A percentile compares a stretch with the other conserved stretches of the same genome.
phyloP scores from a whole-genome alignment of 805 yeast species.

The Nakazawaea molendinolei region DNA sequence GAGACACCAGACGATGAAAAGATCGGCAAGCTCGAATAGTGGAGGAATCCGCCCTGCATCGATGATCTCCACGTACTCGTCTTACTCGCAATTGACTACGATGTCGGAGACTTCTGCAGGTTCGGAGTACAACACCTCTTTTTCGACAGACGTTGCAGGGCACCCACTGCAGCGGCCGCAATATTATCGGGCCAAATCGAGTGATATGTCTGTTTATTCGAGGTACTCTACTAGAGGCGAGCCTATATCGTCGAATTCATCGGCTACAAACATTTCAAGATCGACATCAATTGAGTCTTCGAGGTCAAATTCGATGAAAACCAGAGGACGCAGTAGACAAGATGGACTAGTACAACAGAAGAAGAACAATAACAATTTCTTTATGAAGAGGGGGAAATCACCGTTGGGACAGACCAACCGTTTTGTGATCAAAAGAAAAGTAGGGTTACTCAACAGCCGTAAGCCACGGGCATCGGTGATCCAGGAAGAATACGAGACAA shows the following conservation, averaged over 20 bases:
- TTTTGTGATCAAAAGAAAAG: slow-evolving; percentile 3
- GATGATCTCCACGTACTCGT: slow-evolving; percentile 42
- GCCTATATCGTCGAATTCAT: slow-evolving; percentile 26
- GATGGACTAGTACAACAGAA: too few relatives aligned
- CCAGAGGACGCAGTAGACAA: slow-evolving; percentile 17
- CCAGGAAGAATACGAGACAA: slow-evolving; percentile 11
- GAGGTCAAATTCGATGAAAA: slow-evolving; percentile 21
- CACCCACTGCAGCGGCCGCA: slow-evolving; percentile 16
- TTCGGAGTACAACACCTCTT: slow-evolving; percentile 29
- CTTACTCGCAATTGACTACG: slow-evolving; percentile 38
- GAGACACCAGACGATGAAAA: background rate
- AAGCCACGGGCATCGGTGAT: slow-evolving; percentile 9
- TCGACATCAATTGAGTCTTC: slow-evolving; percentile 25
- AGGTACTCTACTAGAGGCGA: slow-evolving; percentile 13
- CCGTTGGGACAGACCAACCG: slow-evolving; percentile 18
- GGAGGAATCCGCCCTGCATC: slow-evolving; percentile 37
- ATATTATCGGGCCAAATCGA: slow-evolving; percentile 22
- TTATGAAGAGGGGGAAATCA: slow-evolving; percentile 24
- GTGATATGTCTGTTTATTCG: slow-evolving; percentile 25
- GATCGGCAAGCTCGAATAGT: slow-evolving; percentile 4
- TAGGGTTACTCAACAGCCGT: slow-evolving; percentile 6
- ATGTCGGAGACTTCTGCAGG: slow-evolving; percentile 47
- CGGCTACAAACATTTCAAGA: slow-evolving; percentile 26
- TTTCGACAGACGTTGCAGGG: slow-evolving; percentile 24
- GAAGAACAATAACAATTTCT: slow-evolving; percentile 19